These are phyloP conservation scores for Blastocystis sp. DNA, from an alignment of 352 stramenopile species.

Conservation along the genomic window DNA sequence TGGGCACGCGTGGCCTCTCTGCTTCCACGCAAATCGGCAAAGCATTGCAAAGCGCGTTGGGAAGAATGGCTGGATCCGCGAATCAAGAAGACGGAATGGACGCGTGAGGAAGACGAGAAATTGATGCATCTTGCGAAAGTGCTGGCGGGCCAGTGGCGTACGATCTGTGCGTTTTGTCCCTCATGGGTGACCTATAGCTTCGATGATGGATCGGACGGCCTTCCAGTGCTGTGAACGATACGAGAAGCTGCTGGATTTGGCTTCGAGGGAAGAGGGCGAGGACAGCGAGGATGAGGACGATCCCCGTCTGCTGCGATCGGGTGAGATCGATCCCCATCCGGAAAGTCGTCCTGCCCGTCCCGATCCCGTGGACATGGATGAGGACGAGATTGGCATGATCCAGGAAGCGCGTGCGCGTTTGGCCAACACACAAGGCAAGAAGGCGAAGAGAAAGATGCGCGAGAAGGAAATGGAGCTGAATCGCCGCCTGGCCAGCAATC, in stretches of 20 bases:
- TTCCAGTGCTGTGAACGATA: slow-evolving; percentile 98
- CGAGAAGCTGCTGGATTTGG: slow-evolving; percentile 91
- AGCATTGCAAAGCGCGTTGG: slow-evolving; percentile 87
- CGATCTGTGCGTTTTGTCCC: slow-evolving; percentile 78
- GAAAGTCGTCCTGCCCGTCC: slow-evolving; percentile 95
- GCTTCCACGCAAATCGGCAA: slow-evolving; percentile 94
- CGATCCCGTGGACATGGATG: slow-evolving; percentile 98
- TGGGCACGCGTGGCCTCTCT: slow-evolving; percentile 96
- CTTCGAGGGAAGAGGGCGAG: slow-evolving; percentile 77
- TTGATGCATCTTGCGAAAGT: slow-evolving; percentile 96
- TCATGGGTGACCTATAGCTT: slow-evolving; percentile 73
- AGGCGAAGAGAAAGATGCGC: slow-evolving; percentile 72
- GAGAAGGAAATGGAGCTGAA: slow-evolving; percentile 95
- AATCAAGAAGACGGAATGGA: slow-evolving; percentile 98
- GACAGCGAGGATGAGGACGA: slow-evolving; percentile 75
- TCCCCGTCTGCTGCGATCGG: slow-evolving; percentile 76
- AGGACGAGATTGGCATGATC: slow-evolving; percentile 99
- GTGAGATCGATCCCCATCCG: slow-evolving; percentile 95
- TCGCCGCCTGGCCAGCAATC: slow-evolving; percentile 87
- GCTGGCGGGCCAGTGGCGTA: slow-evolving; percentile 95
- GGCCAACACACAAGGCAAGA: slow-evolving; percentile 88
- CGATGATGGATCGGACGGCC: slow-evolving; percentile 92
- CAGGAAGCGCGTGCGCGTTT: slow-evolving; percentile 91
- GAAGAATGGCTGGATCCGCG: slow-evolving; percentile 95
- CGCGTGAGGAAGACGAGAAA: slow-evolving; percentile 96